Evolutionary conservation across 371 early-diverging fungal genomes (phyloP), one percentile per base, ranked within the genome.

Genomic region (Funneliformis caledonium): DNA sequence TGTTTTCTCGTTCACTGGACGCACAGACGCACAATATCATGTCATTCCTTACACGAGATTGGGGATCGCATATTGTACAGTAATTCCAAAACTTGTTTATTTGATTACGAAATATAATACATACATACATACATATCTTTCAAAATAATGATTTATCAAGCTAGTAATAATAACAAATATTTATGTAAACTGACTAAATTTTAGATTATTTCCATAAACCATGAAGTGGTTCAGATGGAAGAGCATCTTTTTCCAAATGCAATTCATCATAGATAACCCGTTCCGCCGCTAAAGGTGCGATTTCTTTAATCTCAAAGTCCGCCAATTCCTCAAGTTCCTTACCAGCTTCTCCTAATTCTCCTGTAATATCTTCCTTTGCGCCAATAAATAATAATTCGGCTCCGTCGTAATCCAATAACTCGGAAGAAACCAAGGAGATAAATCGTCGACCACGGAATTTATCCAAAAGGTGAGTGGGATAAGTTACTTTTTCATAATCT

Each of bases 381-480:
- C 88, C 88, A 45, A 88, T 83, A 7, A 88, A 69, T 65, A 88
- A 72, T 11, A 88, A 31, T 60, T 88, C 87, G 31, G 84, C 75
- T 50, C 85, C 69, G 5, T 82, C 68, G 64, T 84, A 83, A 72
- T 88, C 84, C 33, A 88, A 76, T 62, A 83, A 86, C 19, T 85
- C 82, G 3, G 86, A 69, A 0, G 86, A 84, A 11, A 81, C 82
- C 80, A 85, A 81, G 3, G 84, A 65, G 14, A 84, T 62, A 76
- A 87, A 88, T 12, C 86, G 83, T 19, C 85, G 86, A 33, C 80
- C 83, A 2, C 19, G 16, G 72, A 88, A 88, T 12, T 78, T 56
- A 4, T 82, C 79, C 61, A 65, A 69, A n/a, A 85, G 76, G 5
- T 80, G 45, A 7, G 81, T 8, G 0, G 87, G 86, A 79, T 81